Evolutionary conservation across 768 basidiomycete species (phyloP).

Genomic region (Tylopilus sp.): DNA sequence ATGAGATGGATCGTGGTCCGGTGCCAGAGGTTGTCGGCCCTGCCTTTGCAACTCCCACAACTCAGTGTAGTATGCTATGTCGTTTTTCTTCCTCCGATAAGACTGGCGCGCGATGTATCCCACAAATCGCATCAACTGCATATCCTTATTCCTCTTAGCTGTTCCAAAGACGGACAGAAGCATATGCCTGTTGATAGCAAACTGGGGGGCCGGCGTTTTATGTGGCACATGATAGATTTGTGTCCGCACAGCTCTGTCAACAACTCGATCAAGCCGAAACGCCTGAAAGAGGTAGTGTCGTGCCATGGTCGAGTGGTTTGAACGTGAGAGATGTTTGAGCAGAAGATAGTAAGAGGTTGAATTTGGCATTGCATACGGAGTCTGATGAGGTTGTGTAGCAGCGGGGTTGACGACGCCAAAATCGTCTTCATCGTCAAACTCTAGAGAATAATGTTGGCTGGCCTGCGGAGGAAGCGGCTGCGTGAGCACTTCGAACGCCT

Average conservation of each 20-base stretch:
- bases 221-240: slow-evolving; percentile 30
- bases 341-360: slow-evolving; percentile 64
- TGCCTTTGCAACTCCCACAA: slow-evolving; percentile 27
- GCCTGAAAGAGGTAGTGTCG: slow-evolving; percentile 67
- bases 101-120: slow-evolving; percentile 42
- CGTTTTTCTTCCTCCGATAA: slow-evolving; percentile 46
- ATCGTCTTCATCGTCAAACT: slow-evolving; percentile 67
- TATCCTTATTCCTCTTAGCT: slow-evolving; percentile 56
- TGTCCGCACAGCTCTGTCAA: slow-evolving; percentile 33
- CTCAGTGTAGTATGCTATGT: slow-evolving; percentile 42
- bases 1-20: slow-evolving; percentile 19
- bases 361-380: slow-evolving; percentile 54
- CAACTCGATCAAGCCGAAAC: slow-evolving; percentile 40
- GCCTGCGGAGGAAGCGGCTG: slow-evolving; percentile 57
- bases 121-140: slow-evolving; percentile 62
- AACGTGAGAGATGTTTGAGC: slow-evolving; percentile 52
- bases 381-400: slow-evolving; percentile 30
- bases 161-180: slow-evolving; percentile 56
- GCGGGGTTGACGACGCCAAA: slow-evolving; percentile 42
- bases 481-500: slow-evolving; percentile 76
- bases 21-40: slow-evolving; percentile 22
- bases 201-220: slow-evolving; percentile 44
- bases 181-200: slow-evolving; percentile 53
- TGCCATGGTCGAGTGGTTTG: slow-evolving; percentile 49
- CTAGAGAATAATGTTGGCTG: slow-evolving; percentile 42